phyloP scores from a whole-genome alignment of 2,329 filamentous ascomycete species.

The Fusarium xyrophilum region DNA sequence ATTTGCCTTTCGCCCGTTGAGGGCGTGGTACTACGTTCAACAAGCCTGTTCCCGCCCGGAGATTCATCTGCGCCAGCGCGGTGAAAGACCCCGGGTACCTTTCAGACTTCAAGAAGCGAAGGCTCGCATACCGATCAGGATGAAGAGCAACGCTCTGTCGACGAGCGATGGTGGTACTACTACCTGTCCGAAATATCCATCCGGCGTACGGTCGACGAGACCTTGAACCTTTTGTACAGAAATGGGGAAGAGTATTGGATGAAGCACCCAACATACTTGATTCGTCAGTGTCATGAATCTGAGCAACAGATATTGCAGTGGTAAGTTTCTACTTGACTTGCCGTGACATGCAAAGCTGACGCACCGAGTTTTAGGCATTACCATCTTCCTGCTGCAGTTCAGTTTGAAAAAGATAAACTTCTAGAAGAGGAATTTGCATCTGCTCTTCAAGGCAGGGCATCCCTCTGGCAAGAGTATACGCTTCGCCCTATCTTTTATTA shows the following conservation, averaged over 20 bases:
- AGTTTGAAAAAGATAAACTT: slow-evolving; percentile 5
- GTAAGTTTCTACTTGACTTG: not conserved
- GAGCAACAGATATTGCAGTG: slow-evolving; percentile 18
- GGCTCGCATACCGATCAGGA: not conserved
- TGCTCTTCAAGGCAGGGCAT: slow-evolving; percentile 10
- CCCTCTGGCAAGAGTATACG: slow-evolving; percentile 12
- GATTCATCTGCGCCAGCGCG: slow-evolving; percentile 1
- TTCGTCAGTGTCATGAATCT: slow-evolving; percentile 9
- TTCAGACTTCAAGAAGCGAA: not conserved
- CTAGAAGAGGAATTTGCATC: slow-evolving; percentile 11
- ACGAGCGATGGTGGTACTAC: slow-evolving; percentile 33
- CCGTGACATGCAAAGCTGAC: not conserved
- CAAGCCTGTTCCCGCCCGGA: slow-evolving; percentile 26
- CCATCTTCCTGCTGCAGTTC: slow-evolving; percentile 13
- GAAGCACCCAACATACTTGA: not conserved
- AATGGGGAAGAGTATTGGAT: slow-evolving; percentile 19
- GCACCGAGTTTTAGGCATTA: not conserved
- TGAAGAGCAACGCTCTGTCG: not conserved
- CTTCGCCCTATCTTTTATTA: slow-evolving; percentile 20
- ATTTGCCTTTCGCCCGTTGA: slow-evolving; percentile 29
- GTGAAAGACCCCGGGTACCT: not conserved
- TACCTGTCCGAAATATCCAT: slow-evolving; percentile 36
- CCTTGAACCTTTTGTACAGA: slow-evolving; percentile 1
- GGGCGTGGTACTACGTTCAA: slow-evolving; percentile 35
- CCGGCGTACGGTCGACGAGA: slow-evolving; percentile 30